Conservation (phyloP, 2,329 filamentous ascomycete species). For the Ploettnerulaceae sp. region DNA sequence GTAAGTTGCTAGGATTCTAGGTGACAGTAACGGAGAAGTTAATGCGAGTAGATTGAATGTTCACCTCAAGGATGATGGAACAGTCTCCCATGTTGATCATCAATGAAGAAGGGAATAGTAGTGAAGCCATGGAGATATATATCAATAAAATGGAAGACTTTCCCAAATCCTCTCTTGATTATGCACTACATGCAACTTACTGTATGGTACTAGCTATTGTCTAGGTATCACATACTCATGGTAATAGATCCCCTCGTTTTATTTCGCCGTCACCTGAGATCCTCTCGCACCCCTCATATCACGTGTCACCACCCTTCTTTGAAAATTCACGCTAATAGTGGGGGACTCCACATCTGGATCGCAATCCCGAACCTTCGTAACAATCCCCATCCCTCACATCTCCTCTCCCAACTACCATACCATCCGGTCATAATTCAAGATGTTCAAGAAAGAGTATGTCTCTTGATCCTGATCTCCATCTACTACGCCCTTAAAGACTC, state of each 20-base stretch:
- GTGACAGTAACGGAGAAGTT: background rate
- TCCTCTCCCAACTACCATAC: conserved; percentile 1
- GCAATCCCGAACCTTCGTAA: background rate
- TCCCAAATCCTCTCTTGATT: too few species aligned
- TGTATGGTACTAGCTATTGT: too few species aligned
- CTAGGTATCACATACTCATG: too few species aligned
- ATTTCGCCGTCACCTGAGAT: background rate
- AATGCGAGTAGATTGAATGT: conserved; percentile 45
- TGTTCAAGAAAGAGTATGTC: conserved; percentile 91
- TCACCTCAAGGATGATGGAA: conserved; percentile 55
- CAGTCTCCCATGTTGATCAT: conserved; percentile 53
- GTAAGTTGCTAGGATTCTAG: conserved; percentile 22
- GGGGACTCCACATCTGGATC: background rate
- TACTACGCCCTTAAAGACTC: background rate
- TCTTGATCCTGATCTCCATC: background rate
- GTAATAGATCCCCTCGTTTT: background rate
- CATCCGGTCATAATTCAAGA: conserved; percentile 39
- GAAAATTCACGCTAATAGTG: background rate
- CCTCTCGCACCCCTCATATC: background rate
- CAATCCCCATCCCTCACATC: background rate
- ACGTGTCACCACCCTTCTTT: background rate
- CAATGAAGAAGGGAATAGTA: conserved; percentile 22
- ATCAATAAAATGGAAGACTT: too few species aligned
- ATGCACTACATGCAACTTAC: background rate
- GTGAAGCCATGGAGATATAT: background rate